phyloP scores from a whole-genome alignment of 495 filamentous ascomycete genomes.

The Aspergillus funiculosus region DNA sequence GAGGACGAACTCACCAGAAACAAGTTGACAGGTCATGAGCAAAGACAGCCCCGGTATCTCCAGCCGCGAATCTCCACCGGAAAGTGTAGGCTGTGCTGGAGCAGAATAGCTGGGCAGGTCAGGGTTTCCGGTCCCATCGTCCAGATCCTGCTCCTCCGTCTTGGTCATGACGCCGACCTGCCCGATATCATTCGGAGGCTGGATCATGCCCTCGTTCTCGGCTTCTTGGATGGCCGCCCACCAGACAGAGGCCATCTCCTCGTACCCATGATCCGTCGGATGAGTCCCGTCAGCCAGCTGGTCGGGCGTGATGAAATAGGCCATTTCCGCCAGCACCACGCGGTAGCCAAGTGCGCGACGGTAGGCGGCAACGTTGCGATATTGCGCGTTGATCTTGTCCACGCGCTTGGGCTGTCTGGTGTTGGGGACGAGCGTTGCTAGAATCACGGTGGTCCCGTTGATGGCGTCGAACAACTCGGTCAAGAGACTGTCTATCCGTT shows the following conservation, averaged over 20 bases:
- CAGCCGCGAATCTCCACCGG: too few species aligned
- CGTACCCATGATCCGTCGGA: slow-evolving; percentile 46
- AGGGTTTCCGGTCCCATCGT: too few species aligned
- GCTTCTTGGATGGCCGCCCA: slow-evolving; percentile 35
- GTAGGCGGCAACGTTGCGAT: slow-evolving; percentile 23
- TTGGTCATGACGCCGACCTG: too few species aligned
- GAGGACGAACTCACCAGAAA: too few species aligned
- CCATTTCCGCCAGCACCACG: slow-evolving; percentile 48
- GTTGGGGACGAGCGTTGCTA: slow-evolving; percentile 46
- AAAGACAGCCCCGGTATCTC: too few species aligned
- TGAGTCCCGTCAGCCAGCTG: slow-evolving; percentile 47
- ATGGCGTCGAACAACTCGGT: slow-evolving; percentile 33
- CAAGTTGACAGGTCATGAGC: too few species aligned
- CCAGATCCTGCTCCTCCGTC: too few species aligned
- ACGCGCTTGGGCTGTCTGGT: slow-evolving; percentile 16
- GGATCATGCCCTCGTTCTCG: slow-evolving; percentile 19
- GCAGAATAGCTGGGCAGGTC: too few species aligned
- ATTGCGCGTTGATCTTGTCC: slow-evolving; percentile 35
- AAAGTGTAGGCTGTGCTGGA: too few species aligned
- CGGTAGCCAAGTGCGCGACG: slow-evolving; percentile 26
- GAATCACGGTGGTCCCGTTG: slow-evolving; percentile 40
- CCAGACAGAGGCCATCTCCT: slow-evolving; percentile 51
- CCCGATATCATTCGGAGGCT: slow-evolving; percentile 15
- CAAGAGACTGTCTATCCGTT: slow-evolving; percentile 31
- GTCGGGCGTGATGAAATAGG: slow-evolving; percentile 22